Percentiles rank a stretch among this genome's conserved stretches.
Conservation (phyloP, 768 basidiomycete genomes). For the Calvatia gigantea region DNA sequence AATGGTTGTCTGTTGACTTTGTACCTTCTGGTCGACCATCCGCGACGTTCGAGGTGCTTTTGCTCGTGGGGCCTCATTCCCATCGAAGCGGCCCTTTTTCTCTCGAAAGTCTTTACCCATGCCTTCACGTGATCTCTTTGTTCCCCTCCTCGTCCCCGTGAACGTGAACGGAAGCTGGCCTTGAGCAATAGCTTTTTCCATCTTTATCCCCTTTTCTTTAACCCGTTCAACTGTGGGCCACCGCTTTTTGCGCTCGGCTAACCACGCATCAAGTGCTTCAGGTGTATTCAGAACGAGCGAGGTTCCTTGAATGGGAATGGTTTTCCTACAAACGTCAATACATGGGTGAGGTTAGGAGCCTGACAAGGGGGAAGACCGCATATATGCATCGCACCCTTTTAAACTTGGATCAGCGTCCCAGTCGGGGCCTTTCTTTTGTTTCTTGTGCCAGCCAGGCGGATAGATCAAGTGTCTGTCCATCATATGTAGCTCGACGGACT, state of each 20-base stretch:
- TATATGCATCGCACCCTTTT: constrained; percentile 52
- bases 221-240: constrained; percentile 74
- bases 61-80: neutral
- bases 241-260: constrained; percentile 81
- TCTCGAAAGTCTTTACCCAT: constrained; percentile 13
- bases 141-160: constrained; percentile 36
- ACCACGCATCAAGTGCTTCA: constrained; percentile 81
- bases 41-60: neutral
- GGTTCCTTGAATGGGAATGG: constrained; percentile 76
- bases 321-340: constrained; percentile 44
- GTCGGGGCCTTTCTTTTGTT: constrained; percentile 40
- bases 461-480: constrained; percentile 90
- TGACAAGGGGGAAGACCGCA: neutral
- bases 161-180: constrained; percentile 63
- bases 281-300: constrained; percentile 73
- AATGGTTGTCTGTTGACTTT: neutral
- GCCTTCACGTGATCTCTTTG: constrained; percentile 41
- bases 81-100: neutral
- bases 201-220: constrained; percentile 77
- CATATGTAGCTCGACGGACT: constrained; percentile 74
- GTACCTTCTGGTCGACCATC: neutral
- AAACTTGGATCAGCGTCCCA: constrained; percentile 85
- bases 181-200: constrained; percentile 74
- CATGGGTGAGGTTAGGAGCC: neutral
- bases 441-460: constrained; percentile 67